Base-by-base conservation (phyloP, 768 basidiomycete species). In the Mrakia frigida region DNA sequence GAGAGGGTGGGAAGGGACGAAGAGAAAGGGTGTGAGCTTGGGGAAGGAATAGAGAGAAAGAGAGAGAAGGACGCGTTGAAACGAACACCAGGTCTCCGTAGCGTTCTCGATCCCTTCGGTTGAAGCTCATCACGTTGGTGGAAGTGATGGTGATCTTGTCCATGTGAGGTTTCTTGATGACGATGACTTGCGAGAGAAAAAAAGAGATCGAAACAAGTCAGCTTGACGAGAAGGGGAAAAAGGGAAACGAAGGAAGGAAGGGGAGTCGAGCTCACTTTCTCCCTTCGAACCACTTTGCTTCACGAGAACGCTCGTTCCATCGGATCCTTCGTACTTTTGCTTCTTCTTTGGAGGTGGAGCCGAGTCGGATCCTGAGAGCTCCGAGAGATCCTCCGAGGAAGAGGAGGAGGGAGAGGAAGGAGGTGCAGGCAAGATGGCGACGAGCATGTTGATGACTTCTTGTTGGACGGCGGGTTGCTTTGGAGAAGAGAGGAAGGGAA, bases 81-180 rank as follows among this genome's bases (percentile, higher is more conserved):
- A 68, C 65, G 65, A 35, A 68, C 65, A 35, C 23, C 39, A 68
- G 65, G 25, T 68, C 65, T 68, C 65, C 65, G 37, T 39, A 68
- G 25, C 39, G 35, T n/a, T 68, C 65, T 39, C 65, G 65, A 39
- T 68, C 65, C 37, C 39, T 39, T 25, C 65, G 33, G 35, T 35
- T 39, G 35, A 68, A 39, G 35, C 37, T 35, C 35, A 68, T 35
- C 1, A 68, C 65, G 65, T 68, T 39, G 37, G 35, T 10, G 3
- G 37, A 16, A 13, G 35, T 35, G 65, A 68, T 68, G 65, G 35
- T 68, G 39, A 68, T 25, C 65, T 68, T 68, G 11, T 25, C 25
- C 35, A 23, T 39, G 10, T n/a, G n/a, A 14, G 65, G 65, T 21
- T 25, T 25, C 11, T 37, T 35, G 37, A 68, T 14, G 25, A 68